These are phyloP conservation scores for Podospora anserina DNA, from an alignment of 495 filamentous ascomycete genomes.

Conservation along the genomic window DNA sequence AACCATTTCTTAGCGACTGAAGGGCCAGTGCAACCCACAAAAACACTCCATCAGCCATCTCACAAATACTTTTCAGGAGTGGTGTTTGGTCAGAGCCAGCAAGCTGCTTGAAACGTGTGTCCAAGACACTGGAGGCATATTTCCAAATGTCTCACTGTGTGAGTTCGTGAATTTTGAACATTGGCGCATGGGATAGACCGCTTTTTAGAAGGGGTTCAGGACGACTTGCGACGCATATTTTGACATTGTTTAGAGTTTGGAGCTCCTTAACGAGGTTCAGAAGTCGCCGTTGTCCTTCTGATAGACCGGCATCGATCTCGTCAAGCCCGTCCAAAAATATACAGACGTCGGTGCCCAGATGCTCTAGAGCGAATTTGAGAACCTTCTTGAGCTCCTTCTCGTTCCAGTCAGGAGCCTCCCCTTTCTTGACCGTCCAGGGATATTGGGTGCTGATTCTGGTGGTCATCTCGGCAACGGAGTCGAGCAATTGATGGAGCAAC, in stretches of 20 bases:
- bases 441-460: neutral
- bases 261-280: neutral
- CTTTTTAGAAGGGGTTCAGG: neutral
- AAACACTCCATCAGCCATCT: neutral
- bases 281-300: neutral
- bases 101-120: neutral
- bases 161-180: neutral
- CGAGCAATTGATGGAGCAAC: slow-evolving; percentile 13
- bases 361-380: neutral
- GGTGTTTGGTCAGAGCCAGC: no score
- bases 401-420: neutral
- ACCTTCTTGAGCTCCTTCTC: slow-evolving; percentile 2
- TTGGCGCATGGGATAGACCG: neutral
- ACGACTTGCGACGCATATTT: neutral
- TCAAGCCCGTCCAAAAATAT: slow-evolving; percentile 17
- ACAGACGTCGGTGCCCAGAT: neutral
- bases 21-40: slow-evolving; percentile 4
- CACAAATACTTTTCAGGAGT: neutral
- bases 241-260: neutral
- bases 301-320: slow-evolving; percentile 8
- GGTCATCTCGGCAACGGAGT: neutral
- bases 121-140: neutral
- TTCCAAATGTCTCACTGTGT: neutral
- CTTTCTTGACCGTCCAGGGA: no score
- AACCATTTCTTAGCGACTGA: neutral